Evolutionary conservation across 345 rosid genomes (phyloP), one percentile per base, ranked within the genome.

Genomic region (Psidium friedrichsthalianum): DNA sequence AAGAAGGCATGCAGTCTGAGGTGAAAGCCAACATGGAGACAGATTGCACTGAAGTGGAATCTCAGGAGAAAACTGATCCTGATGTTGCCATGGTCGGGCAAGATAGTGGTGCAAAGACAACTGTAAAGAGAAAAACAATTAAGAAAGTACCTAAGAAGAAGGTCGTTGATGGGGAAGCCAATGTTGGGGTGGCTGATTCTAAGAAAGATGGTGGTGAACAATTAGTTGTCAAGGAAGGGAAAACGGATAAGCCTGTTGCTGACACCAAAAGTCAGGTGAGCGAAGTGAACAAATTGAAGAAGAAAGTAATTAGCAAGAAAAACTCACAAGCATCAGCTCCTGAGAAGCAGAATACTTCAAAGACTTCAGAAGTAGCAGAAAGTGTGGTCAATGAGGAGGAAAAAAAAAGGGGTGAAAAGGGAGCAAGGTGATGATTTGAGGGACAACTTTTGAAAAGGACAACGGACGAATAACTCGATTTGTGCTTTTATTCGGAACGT

Each of bases 141-240:
- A 97, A 91, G 90, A 94, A 95, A 89, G 98, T 97, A n/a, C 88
- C 93, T 82, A 96, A 94, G 91, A 92, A 91, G 89, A 97, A 96
- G 92, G 90, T 90, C 51, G 82, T 91, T 83, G 92, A 88, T 78
- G 89, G 56, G 29, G 91, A 64, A 85, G 87, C 90, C 82, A 86
- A 51, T 54, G 90, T 82, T 86, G 47, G 24, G 47, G 91, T 82
- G 56, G 86, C 80, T 85, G 94, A 87, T 84, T 81, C 82, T 24
- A 90, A 91, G 90, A 87, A 86, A 74, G 93, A 87, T 82, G 93
- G 85, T 27, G 88, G 85, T 86, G 86, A 61, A 85, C 93, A 88
- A 89, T 91, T 86, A 85, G 87, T 58, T 85, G 88, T 24, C 74
- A 88, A 86, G 84, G 81, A 87, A 22, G 88, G 86, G 85, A 88